A percentile compares a stretch with the other conserved stretches of the same genome.
phyloP scores from a whole-genome alignment of 2,329 filamentous ascomycete genomes.

The Cordyceps farinosa region DNA sequence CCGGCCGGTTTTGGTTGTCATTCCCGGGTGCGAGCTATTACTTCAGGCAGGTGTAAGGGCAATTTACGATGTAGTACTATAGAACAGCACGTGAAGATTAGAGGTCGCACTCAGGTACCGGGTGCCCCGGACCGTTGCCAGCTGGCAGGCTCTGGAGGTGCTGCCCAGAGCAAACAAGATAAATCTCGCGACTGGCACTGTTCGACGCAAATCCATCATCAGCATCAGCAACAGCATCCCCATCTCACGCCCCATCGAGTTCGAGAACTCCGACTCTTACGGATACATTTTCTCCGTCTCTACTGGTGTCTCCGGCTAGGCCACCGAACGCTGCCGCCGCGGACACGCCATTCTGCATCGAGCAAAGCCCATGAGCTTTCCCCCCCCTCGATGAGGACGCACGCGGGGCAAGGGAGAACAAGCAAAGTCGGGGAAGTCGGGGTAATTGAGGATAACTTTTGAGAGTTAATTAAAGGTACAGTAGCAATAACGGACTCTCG shows the following conservation, averaged over 20 bases:
- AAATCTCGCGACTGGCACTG: neutral
- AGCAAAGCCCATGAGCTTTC: neutral
- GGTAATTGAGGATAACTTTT: neutral
- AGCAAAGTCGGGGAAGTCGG: neutral
- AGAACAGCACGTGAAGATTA: neutral
- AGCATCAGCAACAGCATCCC: neutral
- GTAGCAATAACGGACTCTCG: conserved; percentile 1
- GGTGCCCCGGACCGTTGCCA: neutral
- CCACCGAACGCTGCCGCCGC: neutral
- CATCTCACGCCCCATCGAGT: neutral
- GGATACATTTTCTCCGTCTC: neutral
- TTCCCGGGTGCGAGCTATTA: neutral
- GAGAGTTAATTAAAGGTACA: neutral
- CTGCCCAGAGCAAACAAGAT: neutral
- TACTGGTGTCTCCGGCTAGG: neutral
- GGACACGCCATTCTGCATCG: neutral
- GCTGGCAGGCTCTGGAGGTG: neutral
- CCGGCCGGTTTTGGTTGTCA: no score
- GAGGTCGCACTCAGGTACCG: neutral
- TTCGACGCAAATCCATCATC: neutral
- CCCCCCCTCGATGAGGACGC: neutral
- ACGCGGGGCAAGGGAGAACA: neutral
- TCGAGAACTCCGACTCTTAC: neutral
- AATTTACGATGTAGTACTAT: no score
- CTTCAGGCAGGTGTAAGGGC: no score